Evolutionary conservation across 1,284 basidiomycete genomes (phyloP).

Genomic region (Cryptococcus depauperatus): DNA sequence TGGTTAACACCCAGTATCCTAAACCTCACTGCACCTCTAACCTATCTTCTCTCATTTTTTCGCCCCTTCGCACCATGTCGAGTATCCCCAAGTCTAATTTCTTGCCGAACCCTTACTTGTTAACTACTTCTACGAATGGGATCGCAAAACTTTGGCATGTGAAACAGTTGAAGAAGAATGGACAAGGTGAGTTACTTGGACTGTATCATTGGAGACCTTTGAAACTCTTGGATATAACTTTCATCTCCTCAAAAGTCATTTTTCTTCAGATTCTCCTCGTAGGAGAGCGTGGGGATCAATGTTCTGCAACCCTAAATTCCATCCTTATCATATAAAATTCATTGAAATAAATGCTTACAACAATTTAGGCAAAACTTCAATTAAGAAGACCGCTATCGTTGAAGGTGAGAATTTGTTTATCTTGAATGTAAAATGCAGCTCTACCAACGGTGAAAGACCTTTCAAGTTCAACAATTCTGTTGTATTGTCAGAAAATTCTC

Average conservation of each 20-base stretch:
- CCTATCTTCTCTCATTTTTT: conserved; percentile 64
- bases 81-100: conserved; percentile 7
- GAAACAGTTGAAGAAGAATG: conserved; percentile 35
- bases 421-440: conserved; percentile 36
- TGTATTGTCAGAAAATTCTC: too few species aligned
- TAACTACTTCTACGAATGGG: conserved; percentile 44
- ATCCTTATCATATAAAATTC: neutral
- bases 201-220: neutral
- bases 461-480: conserved; percentile 48
- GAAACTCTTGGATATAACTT: conserved; percentile 36
- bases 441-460: conserved; percentile 39
- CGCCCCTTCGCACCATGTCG: conserved; percentile 15
- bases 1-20: conserved; percentile 78
- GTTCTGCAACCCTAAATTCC: conserved; percentile 46
- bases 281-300: conserved; percentile 35
- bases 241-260: conserved; percentile 39
- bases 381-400: conserved; percentile 23
- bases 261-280: conserved; percentile 26
- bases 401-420: conserved; percentile 43
- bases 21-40: conserved; percentile 66
- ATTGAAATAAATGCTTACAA: conserved; percentile 8
- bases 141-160: conserved; percentile 47
- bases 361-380: conserved; percentile 29
- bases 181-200: conserved; percentile 34
- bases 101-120: conserved; percentile 33